These are phyloP conservation scores for Thuidium tamariscinum DNA, from an alignment of 225 moss, liverwort and hornwort genomes.

Conservation along the genomic window DNA sequence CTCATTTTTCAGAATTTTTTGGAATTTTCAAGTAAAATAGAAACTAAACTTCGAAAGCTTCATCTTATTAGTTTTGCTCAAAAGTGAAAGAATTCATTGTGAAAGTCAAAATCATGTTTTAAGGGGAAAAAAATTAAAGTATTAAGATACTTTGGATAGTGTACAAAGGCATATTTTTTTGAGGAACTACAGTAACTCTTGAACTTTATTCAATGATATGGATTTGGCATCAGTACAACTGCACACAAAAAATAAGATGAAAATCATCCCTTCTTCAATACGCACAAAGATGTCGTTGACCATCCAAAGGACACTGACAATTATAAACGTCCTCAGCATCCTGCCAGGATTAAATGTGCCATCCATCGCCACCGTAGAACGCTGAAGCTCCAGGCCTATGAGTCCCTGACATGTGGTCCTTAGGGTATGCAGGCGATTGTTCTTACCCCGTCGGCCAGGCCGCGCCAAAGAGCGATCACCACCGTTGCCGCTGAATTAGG, in stretches of 20 bases:
- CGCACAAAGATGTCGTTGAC: no score
- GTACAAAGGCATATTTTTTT: no score
- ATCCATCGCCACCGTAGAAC: not conserved
- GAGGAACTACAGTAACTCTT: not conserved
- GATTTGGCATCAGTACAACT: not conserved
- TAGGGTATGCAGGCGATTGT: not conserved
- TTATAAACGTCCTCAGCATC: no score
- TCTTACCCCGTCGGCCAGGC: not conserved
- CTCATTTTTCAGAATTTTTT: no score
- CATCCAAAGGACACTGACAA: not conserved
- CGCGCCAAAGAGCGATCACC: not conserved
- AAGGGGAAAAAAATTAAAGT: accelerated
- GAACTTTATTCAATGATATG: not conserved
- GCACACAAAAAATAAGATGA: not conserved
- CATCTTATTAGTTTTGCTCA: no score
- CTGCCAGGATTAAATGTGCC: not conserved
- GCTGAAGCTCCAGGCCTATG: no score
- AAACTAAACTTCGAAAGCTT: no score
- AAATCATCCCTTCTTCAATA: not conserved
- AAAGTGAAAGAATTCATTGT: no score
- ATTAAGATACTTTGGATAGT: accelerated
- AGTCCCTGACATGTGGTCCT: not conserved
- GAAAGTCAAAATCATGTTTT: no score
- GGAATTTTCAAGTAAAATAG: no score
- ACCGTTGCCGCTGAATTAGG: not conserved